Base-by-base conservation (phyloP, 306 rosid species). In the Citrullus amarus region DNA sequence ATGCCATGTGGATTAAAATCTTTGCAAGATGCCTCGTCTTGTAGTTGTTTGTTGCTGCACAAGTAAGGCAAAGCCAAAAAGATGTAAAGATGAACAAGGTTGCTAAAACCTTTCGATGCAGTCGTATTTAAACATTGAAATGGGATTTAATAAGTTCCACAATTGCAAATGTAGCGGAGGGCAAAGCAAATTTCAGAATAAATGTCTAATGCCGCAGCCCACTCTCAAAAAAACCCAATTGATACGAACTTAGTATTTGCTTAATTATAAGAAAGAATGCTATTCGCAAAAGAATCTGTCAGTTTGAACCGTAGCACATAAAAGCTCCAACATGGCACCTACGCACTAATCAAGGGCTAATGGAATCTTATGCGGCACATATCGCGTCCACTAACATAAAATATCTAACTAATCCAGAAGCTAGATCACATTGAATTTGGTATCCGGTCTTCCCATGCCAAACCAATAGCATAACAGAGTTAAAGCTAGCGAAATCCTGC, bases 11-110 rank as follows among this genome's bases (percentile, higher is more conserved):
- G 86, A 90, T 88, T 86, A 96, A 86, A 88, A 96, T 83, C 89
- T 96, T 96, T 9, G 97, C 90, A 75, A 96, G 98, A 86, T 96
- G 98, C 85, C 91, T 91, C 63, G 99, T 92, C 62, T 79, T 79
- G 63, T 57, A 77, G 83, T 92, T 96, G 87, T 96, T 96, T 86
- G 84, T 88, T 0, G 87, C 99, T 96, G 98, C 83, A 88, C 60
- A 79, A 76, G 62, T 34, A 65, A 44, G 39, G 5, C 50, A 28
- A 41, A 18, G 59, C 60, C 62, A 30, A 51, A 34, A 53, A 73
- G 10, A 51, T 50, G 25, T 30, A 73, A 51, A 9, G 43, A 73
- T 30, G 14, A 6, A 76, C 79, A 38, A 57, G 22, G 79, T 39
- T 76, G 34, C 20, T 39, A 58, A 36, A 76, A 36, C 18, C 53